A percentile compares a stretch with the other conserved stretches of the same genome.
These are phyloP conservation scores for Leccinum solheimii DNA, from an alignment of 1,284 basidiomycete species.

Conservation along the genomic window DNA sequence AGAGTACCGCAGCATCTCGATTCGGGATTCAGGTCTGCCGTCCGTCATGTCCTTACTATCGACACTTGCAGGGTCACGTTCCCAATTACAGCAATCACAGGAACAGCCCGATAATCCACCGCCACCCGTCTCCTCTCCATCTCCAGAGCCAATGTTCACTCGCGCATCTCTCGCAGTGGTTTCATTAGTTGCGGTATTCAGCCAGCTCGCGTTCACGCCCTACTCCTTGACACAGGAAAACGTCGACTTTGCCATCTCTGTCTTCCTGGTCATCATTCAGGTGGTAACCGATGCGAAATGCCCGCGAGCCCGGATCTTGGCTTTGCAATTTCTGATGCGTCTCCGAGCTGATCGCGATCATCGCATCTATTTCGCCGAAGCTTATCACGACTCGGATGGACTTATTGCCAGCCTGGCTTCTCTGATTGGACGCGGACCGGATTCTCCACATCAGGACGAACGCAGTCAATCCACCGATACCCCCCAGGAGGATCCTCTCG, in stretches of 20 bases:
- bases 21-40: slow-evolving; percentile 46
- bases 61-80: slow-evolving; percentile 59
- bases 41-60: slow-evolving; percentile 65
- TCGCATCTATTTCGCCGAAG: slow-evolving; percentile 69
- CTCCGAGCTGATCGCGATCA: slow-evolving; percentile 92
- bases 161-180: slow-evolving; percentile 60
- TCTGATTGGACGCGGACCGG: slow-evolving; percentile 50
- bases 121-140: slow-evolving; percentile 26
- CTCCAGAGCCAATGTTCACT: slow-evolving; percentile 36
- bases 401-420: slow-evolving; percentile 52
- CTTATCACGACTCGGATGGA: slow-evolving; percentile 54
- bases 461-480: slow-evolving; percentile 24
- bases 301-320: slow-evolving; percentile 64
- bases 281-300: slow-evolving; percentile 51
- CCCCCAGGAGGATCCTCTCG: slow-evolving; percentile 40
- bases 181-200: slow-evolving; percentile 66
- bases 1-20: slow-evolving; percentile 41
- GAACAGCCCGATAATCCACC: slow-evolving; percentile 33
- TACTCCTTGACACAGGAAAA: slow-evolving; percentile 48
- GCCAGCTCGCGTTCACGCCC: slow-evolving; percentile 68
- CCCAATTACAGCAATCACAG: slow-evolving; percentile 50
- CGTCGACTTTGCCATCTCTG: slow-evolving; percentile 48
- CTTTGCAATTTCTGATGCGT: slow-evolving; percentile 88
- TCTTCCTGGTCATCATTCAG: slow-evolving; percentile 53
- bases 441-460: slow-evolving; percentile 30